These are phyloP conservation scores for Mrakia gelida DNA, from an alignment of 768 basidiomycete species.

Conservation along the genomic window DNA sequence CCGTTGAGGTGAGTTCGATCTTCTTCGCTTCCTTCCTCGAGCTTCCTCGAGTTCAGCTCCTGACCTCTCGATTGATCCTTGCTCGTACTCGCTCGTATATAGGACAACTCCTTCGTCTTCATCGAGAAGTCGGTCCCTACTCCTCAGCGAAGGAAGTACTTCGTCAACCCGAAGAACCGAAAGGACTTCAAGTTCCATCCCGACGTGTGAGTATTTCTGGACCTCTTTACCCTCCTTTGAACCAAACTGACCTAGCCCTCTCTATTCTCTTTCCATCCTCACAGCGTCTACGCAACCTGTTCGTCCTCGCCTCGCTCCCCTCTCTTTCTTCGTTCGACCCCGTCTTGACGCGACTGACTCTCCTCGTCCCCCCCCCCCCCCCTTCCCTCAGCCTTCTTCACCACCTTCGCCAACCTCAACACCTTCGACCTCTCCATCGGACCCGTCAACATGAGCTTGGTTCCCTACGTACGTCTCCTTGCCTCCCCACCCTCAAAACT, in stretches of 20 bases:
- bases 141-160: conserved; percentile 37
- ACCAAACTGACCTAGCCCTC: not conserved
- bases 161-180: conserved; percentile 31
- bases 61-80: not conserved
- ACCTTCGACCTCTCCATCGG: conserved; percentile 28
- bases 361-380: not conserved
- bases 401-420: conserved; percentile 24
- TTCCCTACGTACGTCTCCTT: conserved; percentile 20
- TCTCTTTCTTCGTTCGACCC: conserved; percentile 32
- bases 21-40: not conserved
- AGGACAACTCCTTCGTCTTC: conserved; percentile 38
- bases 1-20: conserved; percentile 21
- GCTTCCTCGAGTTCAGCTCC: not conserved
- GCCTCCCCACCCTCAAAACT: too few species aligned
- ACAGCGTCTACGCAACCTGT: conserved; percentile 26
- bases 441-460: conserved; percentile 35
- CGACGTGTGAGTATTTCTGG: conserved; percentile 7
- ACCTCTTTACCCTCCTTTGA: not conserved
- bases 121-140: conserved; percentile 33
- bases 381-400: conserved; percentile 29
- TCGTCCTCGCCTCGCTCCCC: conserved; percentile 5
- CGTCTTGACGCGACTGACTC: conserved; percentile 26
- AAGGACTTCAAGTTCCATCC: conserved; percentile 36
- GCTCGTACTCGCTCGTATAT: not conserved
- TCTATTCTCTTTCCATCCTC: not conserved